phyloP scores from a whole-genome alignment of 306 rosid genomes.

The Castanea crenata region DNA sequence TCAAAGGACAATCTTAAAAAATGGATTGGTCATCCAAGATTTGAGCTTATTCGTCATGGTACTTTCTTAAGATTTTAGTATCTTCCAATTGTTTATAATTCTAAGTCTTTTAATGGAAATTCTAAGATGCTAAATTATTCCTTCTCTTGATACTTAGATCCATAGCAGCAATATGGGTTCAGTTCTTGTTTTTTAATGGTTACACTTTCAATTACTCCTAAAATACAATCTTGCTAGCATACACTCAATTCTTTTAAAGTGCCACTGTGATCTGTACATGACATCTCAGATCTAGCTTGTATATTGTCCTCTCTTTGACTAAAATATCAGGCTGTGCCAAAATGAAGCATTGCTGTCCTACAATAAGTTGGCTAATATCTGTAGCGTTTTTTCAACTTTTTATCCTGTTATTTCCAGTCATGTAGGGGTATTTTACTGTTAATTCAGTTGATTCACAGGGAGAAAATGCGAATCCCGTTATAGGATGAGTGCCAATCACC shows the following conservation, averaged over 20 bases:
- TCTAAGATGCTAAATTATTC: background rate
- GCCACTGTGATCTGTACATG: background rate
- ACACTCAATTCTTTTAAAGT: background rate
- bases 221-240: background rate
- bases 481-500: background rate
- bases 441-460: background rate
- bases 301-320: slow-evolving; percentile 7
- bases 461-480: background rate
- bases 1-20: slow-evolving; percentile 83
- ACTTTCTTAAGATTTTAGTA: slow-evolving; percentile 23
- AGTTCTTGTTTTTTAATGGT: background rate
- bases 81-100: background rate
- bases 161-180: background rate
- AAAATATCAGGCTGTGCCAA: background rate
- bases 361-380: background rate
- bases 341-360: background rate
- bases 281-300: slow-evolving; percentile 9
- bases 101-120: background rate
- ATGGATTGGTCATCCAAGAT: slow-evolving; percentile 98
- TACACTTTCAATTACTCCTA: background rate
- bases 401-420: background rate
- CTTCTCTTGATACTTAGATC: background rate
- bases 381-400: background rate
- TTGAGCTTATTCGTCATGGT: slow-evolving; percentile 98
- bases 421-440: background rate